Conservation (phyloP, 108 stramenopile species). For the Seminavis robusta region DNA sequence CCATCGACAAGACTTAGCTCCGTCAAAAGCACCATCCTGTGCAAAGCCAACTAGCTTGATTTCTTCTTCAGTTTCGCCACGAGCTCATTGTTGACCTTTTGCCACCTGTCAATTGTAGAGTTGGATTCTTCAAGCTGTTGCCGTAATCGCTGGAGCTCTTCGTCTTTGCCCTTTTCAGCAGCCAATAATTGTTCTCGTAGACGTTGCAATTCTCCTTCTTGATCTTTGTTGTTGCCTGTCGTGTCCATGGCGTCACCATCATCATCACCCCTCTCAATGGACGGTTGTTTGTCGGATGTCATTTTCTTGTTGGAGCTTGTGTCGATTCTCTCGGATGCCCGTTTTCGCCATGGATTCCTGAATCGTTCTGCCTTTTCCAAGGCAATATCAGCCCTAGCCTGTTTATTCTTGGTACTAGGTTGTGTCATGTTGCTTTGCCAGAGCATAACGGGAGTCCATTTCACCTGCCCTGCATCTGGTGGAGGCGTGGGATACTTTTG, state of each 20-base stretch:
- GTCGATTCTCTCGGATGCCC: no score
- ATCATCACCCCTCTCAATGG: neutral
- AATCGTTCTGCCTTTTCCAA: no score
- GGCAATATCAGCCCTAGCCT: no score
- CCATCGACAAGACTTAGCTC: no score
- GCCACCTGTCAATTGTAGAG: slow-evolving; percentile 57
- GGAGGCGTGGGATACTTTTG: slow-evolving; percentile 26
- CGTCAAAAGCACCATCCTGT: no score
- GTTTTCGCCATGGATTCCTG: no score
- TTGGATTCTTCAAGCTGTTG: slow-evolving; percentile 46
- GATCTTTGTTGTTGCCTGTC: neutral
- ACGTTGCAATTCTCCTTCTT: neutral
- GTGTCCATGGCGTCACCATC: neutral
- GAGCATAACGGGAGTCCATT: slow-evolving; percentile 4
- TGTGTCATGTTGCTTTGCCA: neutral
- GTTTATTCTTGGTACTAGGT: neutral
- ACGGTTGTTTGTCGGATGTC: neutral
- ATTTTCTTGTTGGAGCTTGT: no score
- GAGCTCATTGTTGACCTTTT: slow-evolving; percentile 72
- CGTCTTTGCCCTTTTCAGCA: neutral
- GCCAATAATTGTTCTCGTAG: neutral
- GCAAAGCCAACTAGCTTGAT: no score
- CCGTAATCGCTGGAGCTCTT: slow-evolving; percentile 37
- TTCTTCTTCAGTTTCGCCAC: slow-evolving; percentile 31
- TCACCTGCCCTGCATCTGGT: no score